Conservation (phyloP, 352 stramenopile species). For the Phytophthora niederhauseri region DNA sequence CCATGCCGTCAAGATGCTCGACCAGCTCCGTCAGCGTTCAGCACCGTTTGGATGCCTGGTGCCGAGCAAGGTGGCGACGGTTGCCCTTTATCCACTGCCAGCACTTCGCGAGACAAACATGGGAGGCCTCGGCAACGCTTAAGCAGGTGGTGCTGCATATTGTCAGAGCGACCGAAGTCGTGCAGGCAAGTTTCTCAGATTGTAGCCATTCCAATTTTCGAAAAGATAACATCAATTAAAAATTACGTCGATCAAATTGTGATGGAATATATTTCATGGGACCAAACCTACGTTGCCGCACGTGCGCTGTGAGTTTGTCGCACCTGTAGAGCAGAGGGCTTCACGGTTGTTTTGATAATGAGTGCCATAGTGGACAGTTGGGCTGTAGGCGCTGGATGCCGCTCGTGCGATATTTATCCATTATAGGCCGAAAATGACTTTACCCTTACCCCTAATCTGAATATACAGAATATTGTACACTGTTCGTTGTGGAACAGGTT, state of each 20-base stretch:
- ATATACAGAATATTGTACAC: background rate
- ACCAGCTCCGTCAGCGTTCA: too few species aligned
- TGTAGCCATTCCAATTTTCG: background rate
- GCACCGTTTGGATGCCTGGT: background rate
- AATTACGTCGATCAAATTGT: background rate
- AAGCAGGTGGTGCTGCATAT: background rate
- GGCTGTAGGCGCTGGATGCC: background rate
- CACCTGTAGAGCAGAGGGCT: conserved; percentile 10
- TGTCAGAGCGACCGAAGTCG: conserved; percentile 6
- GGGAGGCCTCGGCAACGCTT: background rate
- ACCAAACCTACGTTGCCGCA: conserved; percentile 3
- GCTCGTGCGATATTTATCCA: background rate
- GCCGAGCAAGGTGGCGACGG: background rate
- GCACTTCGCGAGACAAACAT: background rate
- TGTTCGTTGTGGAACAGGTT: background rate
- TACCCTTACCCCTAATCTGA: background rate
- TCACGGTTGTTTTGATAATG: conserved; percentile 11
- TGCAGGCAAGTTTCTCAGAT: background rate
- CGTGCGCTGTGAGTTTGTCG: background rate
- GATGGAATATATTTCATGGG: background rate
- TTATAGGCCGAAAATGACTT: background rate
- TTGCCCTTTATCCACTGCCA: conserved; percentile 6
- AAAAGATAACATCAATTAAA: background rate
- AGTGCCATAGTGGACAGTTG: background rate
- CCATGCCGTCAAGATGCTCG: too few species aligned